These are phyloP conservation scores for Sporisorium reilianum DNA, from an alignment of 1,284 basidiomycete species.

Conservation along the genomic window DNA sequence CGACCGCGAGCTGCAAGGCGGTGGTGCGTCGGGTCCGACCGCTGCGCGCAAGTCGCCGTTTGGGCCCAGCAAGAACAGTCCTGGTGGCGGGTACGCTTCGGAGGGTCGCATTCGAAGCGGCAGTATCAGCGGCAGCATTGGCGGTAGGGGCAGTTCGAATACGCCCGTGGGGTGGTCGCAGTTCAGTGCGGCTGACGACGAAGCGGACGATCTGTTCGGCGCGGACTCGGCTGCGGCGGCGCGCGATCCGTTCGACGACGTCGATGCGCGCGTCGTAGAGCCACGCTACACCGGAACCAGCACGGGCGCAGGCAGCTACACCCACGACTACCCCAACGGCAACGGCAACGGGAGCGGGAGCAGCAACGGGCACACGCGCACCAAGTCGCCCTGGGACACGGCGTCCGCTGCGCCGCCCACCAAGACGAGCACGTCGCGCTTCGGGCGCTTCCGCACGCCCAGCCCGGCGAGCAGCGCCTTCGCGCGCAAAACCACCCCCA, in stretches of 20 bases:
- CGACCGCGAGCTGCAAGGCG: slow-evolving; percentile 59
- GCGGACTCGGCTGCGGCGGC: neutral
- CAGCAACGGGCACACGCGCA: slow-evolving; percentile 21
- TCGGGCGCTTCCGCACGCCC: slow-evolving; percentile 39
- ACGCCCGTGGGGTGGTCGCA: slow-evolving; percentile 45
- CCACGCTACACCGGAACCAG: slow-evolving; percentile 12
- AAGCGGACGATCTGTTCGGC: slow-evolving; percentile 29
- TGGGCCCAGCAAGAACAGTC: slow-evolving; percentile 17
- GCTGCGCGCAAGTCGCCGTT: slow-evolving; percentile 22
- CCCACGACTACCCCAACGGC: neutral
- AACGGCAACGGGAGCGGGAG: slow-evolving; percentile 2
- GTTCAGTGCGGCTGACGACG: slow-evolving; percentile 30
- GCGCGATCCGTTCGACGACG: slow-evolving; percentile 36
- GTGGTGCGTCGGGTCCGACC: slow-evolving; percentile 17
- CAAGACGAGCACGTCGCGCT: slow-evolving; percentile 26
- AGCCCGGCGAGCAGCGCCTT: slow-evolving; percentile 38
- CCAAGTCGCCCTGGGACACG: slow-evolving; percentile 19
- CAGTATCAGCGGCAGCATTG: slow-evolving; percentile 27
- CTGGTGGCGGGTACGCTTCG: slow-evolving; percentile 3
- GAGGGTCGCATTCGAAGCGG: slow-evolving; percentile 18
- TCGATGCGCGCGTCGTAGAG: slow-evolving; percentile 13
- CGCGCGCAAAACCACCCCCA: slow-evolving; percentile 36
- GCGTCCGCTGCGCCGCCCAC: slow-evolving; percentile 19
- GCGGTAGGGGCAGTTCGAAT: slow-evolving; percentile 22
- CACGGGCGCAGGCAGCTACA: slow-evolving; percentile 3